Percentiles rank a stretch among this genome's conserved stretches.
Evolutionary conservation across 2,329 filamentous ascomycete species (phyloP).

Genomic region (Aspergillus pseudoglaucus): DNA sequence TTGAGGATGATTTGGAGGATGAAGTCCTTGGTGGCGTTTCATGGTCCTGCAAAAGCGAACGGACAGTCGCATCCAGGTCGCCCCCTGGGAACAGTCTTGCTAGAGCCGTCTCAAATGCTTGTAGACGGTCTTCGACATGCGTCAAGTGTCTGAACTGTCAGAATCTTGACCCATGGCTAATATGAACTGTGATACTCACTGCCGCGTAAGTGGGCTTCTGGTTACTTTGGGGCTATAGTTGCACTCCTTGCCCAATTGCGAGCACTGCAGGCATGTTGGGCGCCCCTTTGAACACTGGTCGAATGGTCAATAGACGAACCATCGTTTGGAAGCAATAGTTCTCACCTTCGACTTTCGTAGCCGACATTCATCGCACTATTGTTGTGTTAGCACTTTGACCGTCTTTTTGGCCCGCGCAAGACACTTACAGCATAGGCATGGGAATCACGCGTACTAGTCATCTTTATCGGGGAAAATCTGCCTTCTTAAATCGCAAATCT

Average conservation of each 20-base stretch:
- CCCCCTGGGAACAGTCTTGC: slow-evolving; percentile 34
- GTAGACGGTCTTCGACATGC: slow-evolving; percentile 35
- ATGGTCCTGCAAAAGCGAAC: slow-evolving; percentile 32
- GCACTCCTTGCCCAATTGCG: slow-evolving; percentile 35
- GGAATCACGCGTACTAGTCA: slow-evolving; percentile 35
- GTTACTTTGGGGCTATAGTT: slow-evolving; percentile 38
- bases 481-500: slow-evolving; percentile 16
- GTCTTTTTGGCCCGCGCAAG: neutral
- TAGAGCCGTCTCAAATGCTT: slow-evolving; percentile 32
- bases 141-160: slow-evolving; percentile 28
- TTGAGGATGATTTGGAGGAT: slow-evolving; percentile 32
- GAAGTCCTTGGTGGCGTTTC: slow-evolving; percentile 26
- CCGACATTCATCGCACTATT: slow-evolving; percentile 36
- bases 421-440: slow-evolving; percentile 36
- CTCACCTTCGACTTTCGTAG: slow-evolving; percentile 35
- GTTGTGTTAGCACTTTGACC: neutral
- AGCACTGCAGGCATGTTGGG: slow-evolving; percentile 34
- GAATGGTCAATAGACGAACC: neutral
- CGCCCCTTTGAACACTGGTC: slow-evolving; percentile 37
- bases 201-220: slow-evolving; percentile 36
- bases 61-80: slow-evolving; percentile 33
- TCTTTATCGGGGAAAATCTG: slow-evolving; percentile 22
- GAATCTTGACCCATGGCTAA: neutral
- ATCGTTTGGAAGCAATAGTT: neutral
- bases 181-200: slow-evolving; percentile 28